phyloP scores from a whole-genome alignment of 306 rosid genomes.

The Quercus engelmannii region DNA sequence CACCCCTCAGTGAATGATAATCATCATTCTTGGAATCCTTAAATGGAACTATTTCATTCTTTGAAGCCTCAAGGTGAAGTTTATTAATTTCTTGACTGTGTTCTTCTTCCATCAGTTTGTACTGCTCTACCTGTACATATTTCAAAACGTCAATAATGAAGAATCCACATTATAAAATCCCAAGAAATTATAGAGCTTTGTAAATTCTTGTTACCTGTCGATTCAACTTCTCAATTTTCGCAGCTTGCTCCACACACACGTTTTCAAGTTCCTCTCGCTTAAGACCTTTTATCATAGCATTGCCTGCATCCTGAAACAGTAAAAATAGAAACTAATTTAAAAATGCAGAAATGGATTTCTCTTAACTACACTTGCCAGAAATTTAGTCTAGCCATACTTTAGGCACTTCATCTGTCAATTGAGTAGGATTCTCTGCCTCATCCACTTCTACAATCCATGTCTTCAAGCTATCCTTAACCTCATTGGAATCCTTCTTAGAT shows the following conservation, averaged over 20 bases:
- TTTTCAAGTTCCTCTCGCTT: conserved; percentile 64
- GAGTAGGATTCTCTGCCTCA: conserved; percentile 34
- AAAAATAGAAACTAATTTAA: background rate
- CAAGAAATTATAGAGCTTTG: conserved; percentile 3
- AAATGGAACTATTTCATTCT: conserved; percentile 19
- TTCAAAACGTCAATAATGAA: conserved; percentile 7
- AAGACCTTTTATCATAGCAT: conserved; percentile 23
- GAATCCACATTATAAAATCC: conserved; percentile 6
- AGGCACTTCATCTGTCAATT: conserved; percentile 25
- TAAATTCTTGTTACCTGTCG: conserved; percentile 49
- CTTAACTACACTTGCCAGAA: background rate
- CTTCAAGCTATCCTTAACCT: conserved; percentile 45
- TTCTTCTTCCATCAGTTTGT: conserved; percentile 40
- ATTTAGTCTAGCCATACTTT: conserved; percentile 30
- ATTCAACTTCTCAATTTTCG: conserved; percentile 59
- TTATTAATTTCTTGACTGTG: conserved; percentile 30
- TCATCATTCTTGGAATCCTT: conserved; percentile 31
- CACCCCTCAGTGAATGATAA: conserved; percentile 11
- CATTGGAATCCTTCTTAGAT: conserved; percentile 34
- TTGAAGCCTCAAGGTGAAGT: background rate
- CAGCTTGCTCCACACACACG: conserved; percentile 66
- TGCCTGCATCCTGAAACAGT: conserved; percentile 23
- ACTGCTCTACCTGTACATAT: conserved; percentile 51
- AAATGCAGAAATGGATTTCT: background rate
- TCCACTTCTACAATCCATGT: conserved; percentile 31